Evolutionary conservation across 179 eudicot species (phyloP).

Genomic region (Patellifolia procumbens): DNA sequence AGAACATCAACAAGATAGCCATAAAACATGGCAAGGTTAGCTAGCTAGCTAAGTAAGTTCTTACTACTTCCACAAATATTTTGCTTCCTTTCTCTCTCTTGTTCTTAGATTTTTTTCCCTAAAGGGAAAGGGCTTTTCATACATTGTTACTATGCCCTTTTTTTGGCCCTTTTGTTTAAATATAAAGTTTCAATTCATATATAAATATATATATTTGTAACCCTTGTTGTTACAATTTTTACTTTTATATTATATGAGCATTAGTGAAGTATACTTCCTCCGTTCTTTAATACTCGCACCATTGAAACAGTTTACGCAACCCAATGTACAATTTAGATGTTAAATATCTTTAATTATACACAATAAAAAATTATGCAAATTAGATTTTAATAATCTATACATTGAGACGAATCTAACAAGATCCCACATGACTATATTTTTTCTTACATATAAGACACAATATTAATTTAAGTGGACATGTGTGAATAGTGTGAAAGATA

Average conservation of each 20-base stretch:
- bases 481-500: no score
- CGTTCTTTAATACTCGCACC: no score
- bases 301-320: no score
- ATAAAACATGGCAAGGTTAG: conserved; percentile 52
- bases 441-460: no score
- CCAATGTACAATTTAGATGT: no score
- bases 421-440: no score
- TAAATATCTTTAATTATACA: no score
- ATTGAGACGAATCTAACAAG: no score
- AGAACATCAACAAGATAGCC: conserved; percentile 32
- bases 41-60: neutral
- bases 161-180: conserved; percentile 30
- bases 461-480: no score
- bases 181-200: conserved; percentile 1
- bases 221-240: conserved; percentile 12
- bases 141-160: conserved; percentile 14
- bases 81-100: neutral
- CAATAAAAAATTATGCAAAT: no score
- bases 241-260: conserved; percentile 7
- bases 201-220: conserved; percentile 16
- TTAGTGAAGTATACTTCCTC: no score
- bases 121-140: conserved; percentile 30
- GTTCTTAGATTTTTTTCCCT: neutral
- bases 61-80: neutral
- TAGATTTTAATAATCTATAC: no score